These are phyloP conservation scores for Edaphochlamys debaryana DNA, from an alignment of 139 green algal species.

Conservation along the genomic window DNA sequence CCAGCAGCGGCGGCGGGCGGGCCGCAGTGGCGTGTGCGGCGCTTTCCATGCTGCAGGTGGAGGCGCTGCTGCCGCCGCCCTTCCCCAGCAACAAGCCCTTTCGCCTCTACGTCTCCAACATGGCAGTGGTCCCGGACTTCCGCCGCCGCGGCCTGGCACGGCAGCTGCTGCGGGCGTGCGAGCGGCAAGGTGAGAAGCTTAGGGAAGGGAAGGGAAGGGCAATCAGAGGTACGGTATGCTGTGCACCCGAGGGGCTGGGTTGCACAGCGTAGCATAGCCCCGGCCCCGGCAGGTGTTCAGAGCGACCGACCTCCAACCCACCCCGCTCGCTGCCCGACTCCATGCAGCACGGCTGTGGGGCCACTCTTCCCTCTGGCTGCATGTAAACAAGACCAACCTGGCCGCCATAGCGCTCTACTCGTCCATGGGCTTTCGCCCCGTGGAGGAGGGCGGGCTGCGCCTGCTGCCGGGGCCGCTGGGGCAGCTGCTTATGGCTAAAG, in stretches of 20 bases:
- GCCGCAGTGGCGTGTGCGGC: slow-evolving; percentile 24
- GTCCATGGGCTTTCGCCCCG: slow-evolving; percentile 47
- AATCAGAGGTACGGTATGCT: no score
- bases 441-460: background rate
- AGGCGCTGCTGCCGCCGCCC: slow-evolving; percentile 76
- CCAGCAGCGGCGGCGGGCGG: background rate
- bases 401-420: slow-evolving; percentile 62
- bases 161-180: slow-evolving; percentile 59
- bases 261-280: no score
- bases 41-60: slow-evolving; percentile 53
- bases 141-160: slow-evolving; percentile 62
- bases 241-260: no score
- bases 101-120: slow-evolving; percentile 74
- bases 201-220: no score
- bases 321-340: no score
- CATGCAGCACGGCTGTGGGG: slow-evolving; percentile 58
- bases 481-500: slow-evolving; percentile 26
- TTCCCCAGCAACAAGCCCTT: slow-evolving; percentile 70
- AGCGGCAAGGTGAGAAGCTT: slow-evolving; percentile 58
- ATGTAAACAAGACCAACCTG: slow-evolving; percentile 63
- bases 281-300: no score
- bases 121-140: slow-evolving; percentile 61
- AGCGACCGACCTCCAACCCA: no score
- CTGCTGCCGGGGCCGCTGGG: slow-evolving; percentile 29
- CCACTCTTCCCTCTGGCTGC: slow-evolving; percentile 63